phyloP scores from a whole-genome alignment of 305 asterid genomes.

The Solanum aculeatissimum region DNA sequence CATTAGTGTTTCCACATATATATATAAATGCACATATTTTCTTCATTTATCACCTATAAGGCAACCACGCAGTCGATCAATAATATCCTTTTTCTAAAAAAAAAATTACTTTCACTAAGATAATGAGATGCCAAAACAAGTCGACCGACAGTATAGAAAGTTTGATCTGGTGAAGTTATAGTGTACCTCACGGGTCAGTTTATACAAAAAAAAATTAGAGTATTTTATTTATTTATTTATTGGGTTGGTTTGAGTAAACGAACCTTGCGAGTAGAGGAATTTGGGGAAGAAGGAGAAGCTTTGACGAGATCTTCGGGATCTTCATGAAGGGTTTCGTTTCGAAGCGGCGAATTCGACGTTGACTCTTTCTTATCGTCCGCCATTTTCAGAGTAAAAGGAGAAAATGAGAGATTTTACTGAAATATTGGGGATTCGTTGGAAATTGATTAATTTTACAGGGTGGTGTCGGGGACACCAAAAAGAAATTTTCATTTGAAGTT shows the following conservation, averaged over 20 bases:
- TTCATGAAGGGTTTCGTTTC: slow-evolving; percentile 14
- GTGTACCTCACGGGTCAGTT: not conserved
- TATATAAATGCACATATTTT: not conserved
- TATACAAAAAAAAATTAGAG: not conserved
- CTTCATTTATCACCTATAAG: not conserved
- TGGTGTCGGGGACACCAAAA: not conserved
- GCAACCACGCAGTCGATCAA: not conserved
- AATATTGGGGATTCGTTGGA: not conserved
- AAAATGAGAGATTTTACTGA: not conserved
- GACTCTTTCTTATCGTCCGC: slow-evolving; percentile 85
- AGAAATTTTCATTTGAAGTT: not conserved
- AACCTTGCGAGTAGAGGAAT: slow-evolving; percentile 90
- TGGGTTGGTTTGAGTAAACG: not conserved
- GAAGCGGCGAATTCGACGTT: slow-evolving; percentile 35
- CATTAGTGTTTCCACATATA: not conserved
- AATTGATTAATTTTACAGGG: not conserved
- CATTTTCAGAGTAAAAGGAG: slow-evolving; percentile 19
- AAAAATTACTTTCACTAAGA: not conserved
- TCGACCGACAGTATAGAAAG: not conserved
- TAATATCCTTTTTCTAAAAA: not conserved
- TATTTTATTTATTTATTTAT: not conserved
- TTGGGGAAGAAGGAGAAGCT: slow-evolving; percentile 76
- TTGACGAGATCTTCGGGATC: slow-evolving; percentile 58
- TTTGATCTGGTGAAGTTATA: not conserved
- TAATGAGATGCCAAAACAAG: not conserved